A percentile compares a stretch with the other conserved stretches of the same genome.
phyloP scores from a whole-genome alignment of 2,329 filamentous ascomycete genomes.

The Bipolaris zeicola region DNA sequence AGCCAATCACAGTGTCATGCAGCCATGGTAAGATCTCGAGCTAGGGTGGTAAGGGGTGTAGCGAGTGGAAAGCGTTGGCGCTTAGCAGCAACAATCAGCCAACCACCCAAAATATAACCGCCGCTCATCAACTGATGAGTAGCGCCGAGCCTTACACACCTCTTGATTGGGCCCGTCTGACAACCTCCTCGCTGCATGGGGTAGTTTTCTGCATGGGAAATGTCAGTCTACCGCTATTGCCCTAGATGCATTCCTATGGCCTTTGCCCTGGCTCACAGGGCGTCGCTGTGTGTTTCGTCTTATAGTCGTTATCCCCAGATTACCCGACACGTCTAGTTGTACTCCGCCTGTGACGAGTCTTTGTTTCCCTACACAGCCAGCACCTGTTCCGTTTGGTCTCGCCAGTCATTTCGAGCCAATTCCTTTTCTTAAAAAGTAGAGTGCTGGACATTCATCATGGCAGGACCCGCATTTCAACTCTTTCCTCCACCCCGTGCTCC shows the following conservation, averaged over 20 bases:
- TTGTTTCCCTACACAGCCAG: constrained; percentile 18
- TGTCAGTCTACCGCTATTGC: constrained; percentile 44
- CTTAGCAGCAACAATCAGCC: constrained; percentile 40
- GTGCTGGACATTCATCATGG: constrained; percentile 33
- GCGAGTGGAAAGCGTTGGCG: constrained; percentile 41
- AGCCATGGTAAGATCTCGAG: constrained; percentile 20
- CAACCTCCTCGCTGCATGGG: constrained; percentile 34
- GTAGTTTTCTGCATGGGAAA: constrained; percentile 40
- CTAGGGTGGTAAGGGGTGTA: constrained; percentile 32
- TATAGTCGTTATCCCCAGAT: constrained; percentile 45
- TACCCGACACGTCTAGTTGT: constrained; percentile 30
- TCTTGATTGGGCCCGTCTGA: constrained; percentile 40
- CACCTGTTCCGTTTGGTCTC: constrained; percentile 16
- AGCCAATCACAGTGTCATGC: constrained; percentile 34
- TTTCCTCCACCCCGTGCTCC: constrained; percentile 46
- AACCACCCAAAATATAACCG: constrained; percentile 48
- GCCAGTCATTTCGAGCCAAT: constrained; percentile 25
- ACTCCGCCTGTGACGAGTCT: constrained; percentile 22
- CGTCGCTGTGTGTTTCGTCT: constrained; percentile 26
- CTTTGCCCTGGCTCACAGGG: constrained; percentile 15
- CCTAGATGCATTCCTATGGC: constrained; percentile 18
- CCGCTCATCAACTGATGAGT: constrained; percentile 33
- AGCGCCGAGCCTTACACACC: constrained; percentile 40
- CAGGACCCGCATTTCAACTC: constrained; percentile 44
- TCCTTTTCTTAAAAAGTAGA: constrained; percentile 22